phyloP scores from a whole-genome alignment of 345 rosid species.

The Hibiscus trionum region DNA sequence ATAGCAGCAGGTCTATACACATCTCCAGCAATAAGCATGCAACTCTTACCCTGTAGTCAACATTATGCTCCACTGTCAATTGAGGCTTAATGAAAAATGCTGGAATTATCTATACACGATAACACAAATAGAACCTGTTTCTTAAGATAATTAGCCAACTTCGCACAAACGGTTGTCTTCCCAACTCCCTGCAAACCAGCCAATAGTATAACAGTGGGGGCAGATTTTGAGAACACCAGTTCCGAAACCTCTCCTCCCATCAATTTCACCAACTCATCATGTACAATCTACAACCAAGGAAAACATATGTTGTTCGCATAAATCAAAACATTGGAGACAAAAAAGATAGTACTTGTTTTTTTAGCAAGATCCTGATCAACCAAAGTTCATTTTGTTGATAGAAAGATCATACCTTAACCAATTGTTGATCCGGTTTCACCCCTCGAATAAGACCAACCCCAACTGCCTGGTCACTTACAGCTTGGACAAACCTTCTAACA shows the following conservation, averaged over 20 bases:
- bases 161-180: constrained; percentile 92
- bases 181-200: constrained; percentile 99
- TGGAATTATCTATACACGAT: neutral
- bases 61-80: constrained; percentile 4
- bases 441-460: constrained; percentile 81
- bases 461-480: constrained; percentile 82
- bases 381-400: neutral
- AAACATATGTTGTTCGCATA: neutral
- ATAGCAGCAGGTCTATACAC: constrained; percentile 96
- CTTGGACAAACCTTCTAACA: constrained; percentile 89
- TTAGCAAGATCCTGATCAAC: neutral
- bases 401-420: constrained; percentile 62
- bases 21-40: constrained; percentile 98
- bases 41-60: constrained; percentile 64
- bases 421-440: constrained; percentile 90
- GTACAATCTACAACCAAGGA: constrained; percentile 52
- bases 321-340: constrained; percentile 3
- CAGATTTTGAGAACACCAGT: constrained; percentile 69
- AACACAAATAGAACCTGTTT: constrained; percentile 52
- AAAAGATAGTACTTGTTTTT: neutral
- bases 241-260: constrained; percentile 99
- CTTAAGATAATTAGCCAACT: constrained; percentile 83
- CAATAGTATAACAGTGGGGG: constrained; percentile 75
- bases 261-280: constrained; percentile 81
- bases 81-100: constrained; percentile 11